Evolutionary conservation across 768 basidiomycete species (phyloP).

Genomic region (Phylloporus arenicola): DNA sequence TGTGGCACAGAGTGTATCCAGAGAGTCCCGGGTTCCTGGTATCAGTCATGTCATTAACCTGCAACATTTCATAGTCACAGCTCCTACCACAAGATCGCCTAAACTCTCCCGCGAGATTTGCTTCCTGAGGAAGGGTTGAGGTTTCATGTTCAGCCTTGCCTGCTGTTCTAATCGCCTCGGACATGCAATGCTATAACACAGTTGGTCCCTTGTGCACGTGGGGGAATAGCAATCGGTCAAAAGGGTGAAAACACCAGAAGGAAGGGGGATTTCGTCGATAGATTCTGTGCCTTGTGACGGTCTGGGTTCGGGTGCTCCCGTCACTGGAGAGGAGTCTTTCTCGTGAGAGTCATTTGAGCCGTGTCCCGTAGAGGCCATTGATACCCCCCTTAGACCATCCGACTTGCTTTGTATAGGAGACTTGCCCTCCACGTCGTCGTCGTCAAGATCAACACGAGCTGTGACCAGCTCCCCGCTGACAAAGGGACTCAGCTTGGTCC

Average conservation of each 20-base stretch:
- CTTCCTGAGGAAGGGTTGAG: constrained; percentile 81
- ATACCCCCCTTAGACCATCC: constrained; percentile 20
- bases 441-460: constrained; percentile 31
- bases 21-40: constrained; percentile 72
- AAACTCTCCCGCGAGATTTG: constrained; percentile 79
- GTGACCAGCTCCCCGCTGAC: constrained; percentile 64
- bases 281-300: constrained; percentile 38
- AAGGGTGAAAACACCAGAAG: constrained; percentile 92
- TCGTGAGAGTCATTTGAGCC: constrained; percentile 34
- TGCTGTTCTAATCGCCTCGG: constrained; percentile 93
- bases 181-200: constrained; percentile 98
- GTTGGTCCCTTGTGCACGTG: constrained; percentile 85
- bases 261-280: constrained; percentile 65
- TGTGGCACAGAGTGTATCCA: constrained; percentile 97
- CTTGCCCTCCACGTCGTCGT: constrained; percentile 31
- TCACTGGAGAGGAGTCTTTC: constrained; percentile 28
- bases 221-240: constrained; percentile 98
- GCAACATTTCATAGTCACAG: not conserved
- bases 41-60: constrained; percentile 14
- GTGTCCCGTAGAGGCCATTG: constrained; percentile 25
- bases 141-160: constrained; percentile 89
- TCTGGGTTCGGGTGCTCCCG: constrained; percentile 15
- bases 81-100: constrained; percentile 64
- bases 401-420: constrained; percentile 20
- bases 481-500: constrained; percentile 79